Evolutionary conservation across 345 rosid genomes (phyloP).

Genomic region (Orychophragmus violaceus): DNA sequence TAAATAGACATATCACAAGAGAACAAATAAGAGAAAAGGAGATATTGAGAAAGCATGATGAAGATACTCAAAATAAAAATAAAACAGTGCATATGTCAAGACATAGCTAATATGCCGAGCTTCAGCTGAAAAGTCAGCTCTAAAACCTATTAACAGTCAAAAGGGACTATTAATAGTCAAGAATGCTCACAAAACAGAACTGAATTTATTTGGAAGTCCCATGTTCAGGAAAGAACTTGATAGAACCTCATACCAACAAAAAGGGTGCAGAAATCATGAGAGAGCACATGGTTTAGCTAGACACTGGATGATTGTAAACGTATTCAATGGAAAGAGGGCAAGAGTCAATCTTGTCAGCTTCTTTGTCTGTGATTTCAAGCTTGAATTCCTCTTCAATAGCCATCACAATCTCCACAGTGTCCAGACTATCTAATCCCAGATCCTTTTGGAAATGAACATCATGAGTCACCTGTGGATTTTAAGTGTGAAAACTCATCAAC

Average conservation of each 20-base stretch:
- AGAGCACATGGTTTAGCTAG: constrained; percentile 30
- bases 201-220: too few species aligned
- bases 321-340: constrained; percentile 81
- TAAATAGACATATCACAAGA: background rate
- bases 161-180: too few species aligned
- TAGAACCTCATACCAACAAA: constrained; percentile 10
- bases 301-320: constrained; percentile 79
- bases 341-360: constrained; percentile 88
- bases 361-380: constrained; percentile 90
- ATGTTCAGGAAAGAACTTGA: constrained; percentile 11
- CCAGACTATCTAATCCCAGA: constrained; percentile 86
- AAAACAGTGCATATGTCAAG: too few species aligned
- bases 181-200: too few species aligned
- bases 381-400: constrained; percentile 96
- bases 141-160: too few species aligned
- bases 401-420: constrained; percentile 91
- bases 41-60: too few species aligned
- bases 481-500: too few species aligned
- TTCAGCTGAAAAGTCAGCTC: too few species aligned
- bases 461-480: constrained; percentile 53
- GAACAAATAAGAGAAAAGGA: background rate
- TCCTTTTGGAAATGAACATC: constrained; percentile 87
- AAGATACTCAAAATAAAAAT: too few species aligned
- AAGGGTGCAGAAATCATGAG: constrained; percentile 2
- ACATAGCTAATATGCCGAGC: too few species aligned